Conservation (phyloP, 352 stramenopile species). For the Phytopythium litorale region DNA sequence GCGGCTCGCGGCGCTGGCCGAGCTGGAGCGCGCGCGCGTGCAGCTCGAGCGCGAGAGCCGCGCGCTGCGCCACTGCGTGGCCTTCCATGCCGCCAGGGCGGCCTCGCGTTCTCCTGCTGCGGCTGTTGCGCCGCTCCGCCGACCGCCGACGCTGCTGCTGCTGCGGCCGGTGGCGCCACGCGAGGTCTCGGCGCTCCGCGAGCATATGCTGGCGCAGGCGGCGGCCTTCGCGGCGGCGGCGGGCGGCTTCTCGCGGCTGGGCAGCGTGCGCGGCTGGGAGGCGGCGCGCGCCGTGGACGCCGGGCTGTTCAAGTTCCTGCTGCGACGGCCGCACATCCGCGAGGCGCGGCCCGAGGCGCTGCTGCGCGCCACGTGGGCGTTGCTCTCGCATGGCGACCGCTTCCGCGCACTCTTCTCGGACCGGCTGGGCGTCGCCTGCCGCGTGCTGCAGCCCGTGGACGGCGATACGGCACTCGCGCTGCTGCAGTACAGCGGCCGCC, state of each 20-base stretch:
- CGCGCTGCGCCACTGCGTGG: background rate
- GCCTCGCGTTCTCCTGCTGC: background rate
- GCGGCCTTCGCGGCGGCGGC: background rate
- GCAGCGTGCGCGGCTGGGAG: constrained; percentile 1
- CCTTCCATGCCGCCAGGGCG: background rate
- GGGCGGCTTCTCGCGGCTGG: background rate
- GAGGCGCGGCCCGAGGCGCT: background rate
- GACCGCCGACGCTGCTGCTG: background rate
- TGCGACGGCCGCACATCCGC: background rate
- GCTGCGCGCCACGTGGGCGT: background rate
- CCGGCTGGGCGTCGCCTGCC: background rate
- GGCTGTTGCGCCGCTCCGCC: background rate
- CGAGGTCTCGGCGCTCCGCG: background rate
- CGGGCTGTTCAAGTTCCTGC: constrained; percentile 1
- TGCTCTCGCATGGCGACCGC: background rate
- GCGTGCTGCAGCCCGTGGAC: constrained; percentile 7
- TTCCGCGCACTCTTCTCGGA: constrained; percentile 3
- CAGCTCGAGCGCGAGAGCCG: constrained; percentile 6
- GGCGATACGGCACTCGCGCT: constrained; percentile 7
- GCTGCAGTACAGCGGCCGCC: constrained; percentile 5
- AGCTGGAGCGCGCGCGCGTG: constrained; percentile 5
- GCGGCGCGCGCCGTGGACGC: background rate
- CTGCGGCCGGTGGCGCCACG: background rate
- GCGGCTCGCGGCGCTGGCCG: background rate
- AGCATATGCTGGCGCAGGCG: background rate